Conservation (phyloP, 2,329 filamentous ascomycete genomes). For the Penicillium sp. region DNA sequence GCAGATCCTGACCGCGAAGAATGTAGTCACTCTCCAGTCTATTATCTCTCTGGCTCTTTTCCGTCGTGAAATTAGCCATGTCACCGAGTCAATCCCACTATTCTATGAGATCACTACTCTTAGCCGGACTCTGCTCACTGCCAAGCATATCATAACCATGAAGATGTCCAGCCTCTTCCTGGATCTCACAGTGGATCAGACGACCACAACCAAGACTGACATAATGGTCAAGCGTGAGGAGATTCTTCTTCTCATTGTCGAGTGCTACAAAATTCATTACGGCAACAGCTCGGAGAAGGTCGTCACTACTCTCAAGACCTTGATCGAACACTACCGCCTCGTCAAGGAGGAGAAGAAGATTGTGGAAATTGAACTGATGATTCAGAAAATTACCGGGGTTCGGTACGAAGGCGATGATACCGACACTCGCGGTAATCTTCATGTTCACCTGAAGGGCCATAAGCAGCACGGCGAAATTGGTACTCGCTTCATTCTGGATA, state of each 20-base stretch:
- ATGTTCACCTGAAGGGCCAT: constrained; percentile 34
- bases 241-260: constrained; percentile 51
- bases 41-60: constrained; percentile 50
- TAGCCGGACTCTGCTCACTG: constrained; percentile 42
- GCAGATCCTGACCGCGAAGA: constrained; percentile 37
- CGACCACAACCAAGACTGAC: constrained; percentile 33
- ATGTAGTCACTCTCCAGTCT: constrained; percentile 52
- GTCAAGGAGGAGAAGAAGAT: constrained; percentile 53
- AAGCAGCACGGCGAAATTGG: constrained; percentile 20
- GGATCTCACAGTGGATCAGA: constrained; percentile 43
- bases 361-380: constrained; percentile 36
- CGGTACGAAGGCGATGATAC: constrained; percentile 21
- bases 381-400: constrained; percentile 25
- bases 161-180: constrained; percentile 51
- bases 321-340: constrained; percentile 52
- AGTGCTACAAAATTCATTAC: constrained; percentile 52
- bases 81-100: constrained; percentile 37
- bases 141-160: constrained; percentile 49
- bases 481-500: constrained; percentile 37
- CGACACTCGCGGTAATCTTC: constrained; percentile 28
- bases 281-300: constrained; percentile 50
- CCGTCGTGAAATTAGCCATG: constrained; percentile 39
- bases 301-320: constrained; percentile 46
- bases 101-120: constrained; percentile 50
- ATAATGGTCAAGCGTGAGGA: constrained; percentile 46